Evolutionary conservation across 139 green algal species (phyloP), one percentile per base, ranked within the genome.

Genomic region (Monoraphidium neglectum): DNA sequence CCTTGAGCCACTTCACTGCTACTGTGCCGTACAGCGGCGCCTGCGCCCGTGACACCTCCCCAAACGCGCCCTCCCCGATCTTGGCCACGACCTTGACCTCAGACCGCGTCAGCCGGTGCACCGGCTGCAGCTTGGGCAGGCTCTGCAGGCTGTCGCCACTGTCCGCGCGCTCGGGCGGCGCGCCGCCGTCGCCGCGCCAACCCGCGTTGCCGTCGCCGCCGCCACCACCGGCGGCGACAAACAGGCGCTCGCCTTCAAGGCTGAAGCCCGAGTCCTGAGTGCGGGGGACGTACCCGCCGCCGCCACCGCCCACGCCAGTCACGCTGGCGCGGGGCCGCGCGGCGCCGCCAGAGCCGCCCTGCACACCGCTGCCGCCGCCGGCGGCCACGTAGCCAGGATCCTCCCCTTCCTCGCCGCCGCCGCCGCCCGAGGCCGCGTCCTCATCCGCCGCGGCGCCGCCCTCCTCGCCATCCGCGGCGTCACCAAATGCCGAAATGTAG

Each of bases 1-100:
- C 86, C 87, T 95, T 96, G 59, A 96, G 88, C 90, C 90, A 95
- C 76, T 96, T 96, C 77, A 96, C 79, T 0, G 92, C 92, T 2
- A 96, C 90, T 2, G 83, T 85, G 68, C 90, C 90, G 76, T 93
- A 94, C 10, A 87, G 87, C 21, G 84, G 76, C 61, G 84, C 86
- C 28, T 87, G 76, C 5, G 87, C 88, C n/a, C 90, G 77, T 3
- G 81, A 92, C 59, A 96, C 92, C 86, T 96, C 90, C 6, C 92
- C 92, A 87, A 96, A 96, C 49, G 86, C 86, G 6, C 92, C 92
- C 81, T 95, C 90, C 18, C 90, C 92, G 67, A 96, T 93, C 71
- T 90, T 88, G 6, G 67, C 64, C 36, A 94, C 70, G 26, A 91
- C 84, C 5, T 61, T 80, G 4, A 96, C 83, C 59, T 92, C 76